A percentile compares a stretch with the other conserved stretches of the same genome.
These are phyloP conservation scores for Microcera coccophila DNA, from an alignment of 2,329 filamentous ascomycete genomes.

Conservation along the genomic window DNA sequence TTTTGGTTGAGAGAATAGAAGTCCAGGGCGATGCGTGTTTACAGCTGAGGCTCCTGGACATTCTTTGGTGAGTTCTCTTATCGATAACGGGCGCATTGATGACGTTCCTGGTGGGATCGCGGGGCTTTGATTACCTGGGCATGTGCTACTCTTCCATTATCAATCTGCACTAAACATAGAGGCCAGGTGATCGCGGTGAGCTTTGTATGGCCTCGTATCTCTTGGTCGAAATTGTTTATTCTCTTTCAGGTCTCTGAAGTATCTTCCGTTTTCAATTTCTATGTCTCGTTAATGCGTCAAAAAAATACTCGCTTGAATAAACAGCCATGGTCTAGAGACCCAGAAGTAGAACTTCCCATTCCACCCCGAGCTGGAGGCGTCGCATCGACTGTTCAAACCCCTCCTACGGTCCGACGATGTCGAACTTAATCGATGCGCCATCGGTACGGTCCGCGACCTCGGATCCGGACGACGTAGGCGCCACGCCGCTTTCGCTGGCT, in stretches of 20 bases:
- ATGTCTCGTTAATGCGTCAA: no score
- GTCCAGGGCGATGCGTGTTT: no score
- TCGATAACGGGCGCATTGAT: constrained; percentile 27
- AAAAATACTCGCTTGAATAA: no score
- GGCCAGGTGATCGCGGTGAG: not conserved
- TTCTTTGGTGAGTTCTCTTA: constrained; percentile 20
- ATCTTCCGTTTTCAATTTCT: no score
- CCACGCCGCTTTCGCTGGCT: constrained; percentile 56
- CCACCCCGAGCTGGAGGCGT: constrained; percentile 23
- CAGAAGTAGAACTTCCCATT: constrained; percentile 21
- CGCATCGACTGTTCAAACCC: constrained; percentile 15
- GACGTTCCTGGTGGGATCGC: constrained; percentile 18
- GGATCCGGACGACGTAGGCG: constrained; percentile 42
- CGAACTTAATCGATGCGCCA: constrained; percentile 25
- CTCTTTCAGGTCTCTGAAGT: not conserved
- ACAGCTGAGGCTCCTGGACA: no score
- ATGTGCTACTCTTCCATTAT: constrained; percentile 18
- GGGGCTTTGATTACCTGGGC: constrained; percentile 10
- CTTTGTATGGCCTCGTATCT: not conserved
- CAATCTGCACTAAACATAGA: constrained; percentile 7
- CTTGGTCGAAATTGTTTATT: not conserved
- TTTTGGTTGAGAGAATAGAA: no score
- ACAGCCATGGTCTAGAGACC: constrained; percentile 35
- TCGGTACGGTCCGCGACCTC: constrained; percentile 33
- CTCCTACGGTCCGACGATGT: constrained; percentile 22